phyloP scores from a whole-genome alignment of 495 filamentous ascomycete species.

The Venustampulla echinocandica region DNA sequence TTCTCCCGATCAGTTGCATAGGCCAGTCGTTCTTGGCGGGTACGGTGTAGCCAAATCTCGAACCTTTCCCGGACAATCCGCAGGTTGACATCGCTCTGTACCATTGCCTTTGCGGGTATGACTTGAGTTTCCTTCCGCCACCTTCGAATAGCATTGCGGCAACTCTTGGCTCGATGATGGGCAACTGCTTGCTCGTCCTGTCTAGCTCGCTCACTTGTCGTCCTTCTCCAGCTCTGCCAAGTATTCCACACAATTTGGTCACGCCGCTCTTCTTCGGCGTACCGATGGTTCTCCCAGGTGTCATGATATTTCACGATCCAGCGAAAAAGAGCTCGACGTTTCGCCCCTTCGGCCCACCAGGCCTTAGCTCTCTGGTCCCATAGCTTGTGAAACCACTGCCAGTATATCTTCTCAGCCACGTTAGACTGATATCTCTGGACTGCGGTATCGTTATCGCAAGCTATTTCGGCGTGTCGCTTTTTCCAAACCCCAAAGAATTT shows the following conservation, averaged over 20 bases:
- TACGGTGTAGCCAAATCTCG: slow-evolving; percentile 41
- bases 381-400: slow-evolving; percentile 48
- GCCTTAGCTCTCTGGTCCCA: slow-evolving; percentile 45
- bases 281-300: slow-evolving; percentile 8
- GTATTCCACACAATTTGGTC: slow-evolving; percentile 17
- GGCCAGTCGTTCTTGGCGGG: slow-evolving; percentile 45
- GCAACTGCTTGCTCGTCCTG: slow-evolving; percentile 14
- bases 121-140: slow-evolving; percentile 38
- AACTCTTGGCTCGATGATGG: slow-evolving; percentile 24
- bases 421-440: slow-evolving; percentile 35
- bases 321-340: slow-evolving; percentile 33
- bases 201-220: slow-evolving; percentile 6
- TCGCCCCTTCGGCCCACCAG: slow-evolving; percentile 41
- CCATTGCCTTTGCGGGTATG: slow-evolving; percentile 37
- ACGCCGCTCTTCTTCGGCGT: slow-evolving; percentile 10
- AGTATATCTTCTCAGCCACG: slow-evolving; percentile 37
- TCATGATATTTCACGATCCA: slow-evolving; percentile 17
- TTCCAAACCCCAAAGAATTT: slow-evolving; percentile 52
- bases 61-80: slow-evolving; percentile 43
- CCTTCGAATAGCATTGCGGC: slow-evolving; percentile 8
- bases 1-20: slow-evolving; percentile 41
- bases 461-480: slow-evolving; percentile 30
- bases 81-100: slow-evolving; percentile 38
- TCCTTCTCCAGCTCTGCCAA: slow-evolving; percentile 25
- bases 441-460: slow-evolving; percentile 32